phyloP scores from a whole-genome alignment of 2,329 filamentous ascomycete genomes.

The Phoma herbarum region DNA sequence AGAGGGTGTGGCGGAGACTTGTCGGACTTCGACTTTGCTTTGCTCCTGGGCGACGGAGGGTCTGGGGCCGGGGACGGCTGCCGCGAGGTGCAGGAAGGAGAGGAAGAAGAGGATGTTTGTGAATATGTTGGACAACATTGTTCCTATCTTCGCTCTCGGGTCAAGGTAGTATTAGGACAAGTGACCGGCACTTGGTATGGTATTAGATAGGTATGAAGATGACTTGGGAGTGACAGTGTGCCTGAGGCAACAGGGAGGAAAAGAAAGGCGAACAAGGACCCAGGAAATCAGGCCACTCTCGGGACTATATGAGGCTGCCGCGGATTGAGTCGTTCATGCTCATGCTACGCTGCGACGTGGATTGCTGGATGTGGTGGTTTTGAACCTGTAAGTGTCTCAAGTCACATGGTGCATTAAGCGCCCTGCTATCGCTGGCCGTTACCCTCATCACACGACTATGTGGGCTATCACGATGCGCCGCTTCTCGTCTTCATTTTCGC shows the following conservation, averaged over 20 bases:
- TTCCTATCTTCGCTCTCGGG: conserved; percentile 10
- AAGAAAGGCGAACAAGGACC: conserved; percentile 30
- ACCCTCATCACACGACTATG: background rate
- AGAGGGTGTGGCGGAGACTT: conserved; percentile 36
- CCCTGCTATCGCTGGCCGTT: conserved; percentile 26
- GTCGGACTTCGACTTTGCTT: conserved; percentile 34
- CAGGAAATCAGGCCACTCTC: conserved; percentile 43
- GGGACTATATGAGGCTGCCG: conserved; percentile 42
- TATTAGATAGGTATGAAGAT: background rate
- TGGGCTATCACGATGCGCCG: conserved; percentile 4
- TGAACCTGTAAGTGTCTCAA: conserved; percentile 42
- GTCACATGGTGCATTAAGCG: conserved; percentile 34
- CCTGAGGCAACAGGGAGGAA: conserved; percentile 34
- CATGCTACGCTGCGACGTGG: conserved; percentile 42
- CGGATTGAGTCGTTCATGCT: conserved; percentile 30
- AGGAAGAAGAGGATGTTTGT: conserved; percentile 39
- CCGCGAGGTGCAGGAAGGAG: conserved; percentile 34
- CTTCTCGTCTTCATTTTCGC: conserved; percentile 5
- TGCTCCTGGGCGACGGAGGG: conserved; percentile 24
- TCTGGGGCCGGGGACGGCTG: conserved; percentile 24
- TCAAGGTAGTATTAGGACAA: conserved; percentile 20
- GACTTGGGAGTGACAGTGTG: conserved; percentile 26
- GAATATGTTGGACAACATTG: conserved; percentile 41
- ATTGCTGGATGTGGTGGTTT: conserved; percentile 37
- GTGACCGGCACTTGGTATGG: conserved; percentile 42